These are phyloP conservation scores for Fusarium hainanense DNA, from an alignment of 2,329 filamentous ascomycete species.

Conservation along the genomic window DNA sequence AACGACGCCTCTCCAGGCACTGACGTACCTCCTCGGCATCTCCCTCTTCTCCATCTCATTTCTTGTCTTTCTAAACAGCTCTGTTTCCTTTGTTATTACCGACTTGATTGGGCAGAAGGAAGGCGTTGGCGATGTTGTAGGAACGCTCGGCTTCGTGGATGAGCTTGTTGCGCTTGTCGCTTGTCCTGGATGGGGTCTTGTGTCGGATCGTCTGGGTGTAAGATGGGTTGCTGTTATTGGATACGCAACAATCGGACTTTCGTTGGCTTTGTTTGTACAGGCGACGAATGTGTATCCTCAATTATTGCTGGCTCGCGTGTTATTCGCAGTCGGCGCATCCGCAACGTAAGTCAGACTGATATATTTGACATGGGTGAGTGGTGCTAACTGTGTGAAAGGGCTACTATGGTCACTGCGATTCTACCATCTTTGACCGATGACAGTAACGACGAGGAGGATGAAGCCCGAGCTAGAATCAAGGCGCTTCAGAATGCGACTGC, in stretches of 20 bases:
- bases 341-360: slow-evolving; percentile 69
- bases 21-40: slow-evolving; percentile 82
- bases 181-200: slow-evolving; percentile 81
- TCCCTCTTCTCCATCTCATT: slow-evolving; percentile 90
- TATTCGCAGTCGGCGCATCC: slow-evolving; percentile 93
- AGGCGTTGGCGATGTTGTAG: slow-evolving; percentile 81
- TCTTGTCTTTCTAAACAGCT: slow-evolving; percentile 89
- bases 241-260: slow-evolving; percentile 82
- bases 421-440: slow-evolving; percentile 77
- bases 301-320: slow-evolving; percentile 81
- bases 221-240: slow-evolving; percentile 78
- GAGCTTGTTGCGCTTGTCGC: slow-evolving; percentile 84
- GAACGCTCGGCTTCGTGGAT: slow-evolving; percentile 86
- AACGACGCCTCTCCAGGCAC: slow-evolving; percentile 70
- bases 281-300: slow-evolving; percentile 89
- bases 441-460: slow-evolving; percentile 46
- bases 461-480: slow-evolving; percentile 48
- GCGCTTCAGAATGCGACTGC: slow-evolving; percentile 50
- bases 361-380: background rate
- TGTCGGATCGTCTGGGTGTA: slow-evolving; percentile 82
- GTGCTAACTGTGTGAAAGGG: slow-evolving; percentile 52
- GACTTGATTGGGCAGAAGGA: slow-evolving; percentile 80
- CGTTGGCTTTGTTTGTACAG: slow-evolving; percentile 85
- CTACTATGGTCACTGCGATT: slow-evolving; percentile 97
- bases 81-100: slow-evolving; percentile 85